phyloP scores from a whole-genome alignment of 345 rosid genomes.

The Raphanus raphanistrum region DNA sequence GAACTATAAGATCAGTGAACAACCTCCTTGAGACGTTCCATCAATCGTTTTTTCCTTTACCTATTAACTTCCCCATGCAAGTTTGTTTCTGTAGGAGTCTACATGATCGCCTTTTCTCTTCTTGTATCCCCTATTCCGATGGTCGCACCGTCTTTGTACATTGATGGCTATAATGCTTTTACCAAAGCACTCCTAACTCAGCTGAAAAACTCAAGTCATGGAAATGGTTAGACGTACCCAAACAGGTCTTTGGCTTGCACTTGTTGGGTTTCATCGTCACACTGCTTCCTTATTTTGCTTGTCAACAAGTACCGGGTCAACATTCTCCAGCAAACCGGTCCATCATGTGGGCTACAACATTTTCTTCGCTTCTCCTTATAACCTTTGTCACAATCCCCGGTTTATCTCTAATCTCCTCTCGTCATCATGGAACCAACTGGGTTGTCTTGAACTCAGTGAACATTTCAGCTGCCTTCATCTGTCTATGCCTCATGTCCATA shows the following conservation, averaged over 20 bases:
- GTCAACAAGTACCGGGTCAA: conserved; percentile 53
- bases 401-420: conserved; percentile 39
- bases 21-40: conserved; percentile 98
- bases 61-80: conserved; percentile 75
- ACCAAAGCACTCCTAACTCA: conserved; percentile 33
- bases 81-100: conserved; percentile 90
- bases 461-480: conserved; percentile 67
- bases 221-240: conserved; percentile 79
- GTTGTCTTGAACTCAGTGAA: conserved; percentile 78
- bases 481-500: conserved; percentile 81
- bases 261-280: conserved; percentile 67
- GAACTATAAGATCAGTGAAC: conserved; percentile 79
- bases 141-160: conserved; percentile 82
- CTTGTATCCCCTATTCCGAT: conserved; percentile 86
- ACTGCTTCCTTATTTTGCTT: conserved; percentile 67
- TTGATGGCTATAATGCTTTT: conserved; percentile 46
- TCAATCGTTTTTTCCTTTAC: conserved; percentile 86
- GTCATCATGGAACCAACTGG: conserved; percentile 53
- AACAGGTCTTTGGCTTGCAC: conserved; percentile 64
- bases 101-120: conserved; percentile 87
- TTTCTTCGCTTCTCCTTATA: conserved; percentile 49
- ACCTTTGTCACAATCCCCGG: conserved; percentile 49
- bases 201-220: conserved; percentile 48
- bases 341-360: conserved; percentile 58
- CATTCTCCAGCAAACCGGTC: conserved; percentile 54